Percentiles rank a stretch among this genome's conserved stretches.
Conservation (phyloP, 345 rosid species). For the Eucalyptus marginata region DNA sequence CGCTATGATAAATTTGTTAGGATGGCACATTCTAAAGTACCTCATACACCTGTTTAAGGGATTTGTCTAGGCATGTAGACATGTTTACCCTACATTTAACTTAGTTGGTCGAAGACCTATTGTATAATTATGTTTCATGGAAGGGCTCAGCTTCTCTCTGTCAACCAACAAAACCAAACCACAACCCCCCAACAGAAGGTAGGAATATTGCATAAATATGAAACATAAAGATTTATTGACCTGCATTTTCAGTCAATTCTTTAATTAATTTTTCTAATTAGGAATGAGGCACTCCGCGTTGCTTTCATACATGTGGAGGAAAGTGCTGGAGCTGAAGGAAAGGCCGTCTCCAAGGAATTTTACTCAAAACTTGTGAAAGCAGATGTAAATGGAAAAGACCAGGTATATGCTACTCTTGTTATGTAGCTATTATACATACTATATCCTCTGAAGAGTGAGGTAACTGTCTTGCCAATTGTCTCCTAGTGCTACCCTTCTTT, state of each 20-base stretch:
- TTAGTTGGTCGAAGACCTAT: not conserved
- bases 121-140: not conserved
- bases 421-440: not conserved
- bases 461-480: not conserved
- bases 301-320: slow-evolving; percentile 96
- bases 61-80: not conserved
- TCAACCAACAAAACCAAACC: not conserved
- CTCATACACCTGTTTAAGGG: not conserved
- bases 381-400: slow-evolving; percentile 97
- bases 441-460: not conserved
- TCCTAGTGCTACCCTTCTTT: not conserved
- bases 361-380: slow-evolving; percentile 96
- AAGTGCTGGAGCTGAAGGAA: slow-evolving; percentile 40
- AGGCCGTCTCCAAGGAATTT: slow-evolving; percentile 26
- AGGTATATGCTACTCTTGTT: slow-evolving; percentile 26
- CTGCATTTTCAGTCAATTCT: not conserved
- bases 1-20: not conserved
- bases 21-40: not conserved
- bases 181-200: not conserved
- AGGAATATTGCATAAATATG: not conserved
- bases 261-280: slow-evolving; percentile 6
- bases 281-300: slow-evolving; percentile 96
- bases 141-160: not conserved
- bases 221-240: not conserved
- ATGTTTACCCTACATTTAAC: not conserved